phyloP scores from a whole-genome alignment of 1,139 yeast genomes.

The Pichia sp. region DNA sequence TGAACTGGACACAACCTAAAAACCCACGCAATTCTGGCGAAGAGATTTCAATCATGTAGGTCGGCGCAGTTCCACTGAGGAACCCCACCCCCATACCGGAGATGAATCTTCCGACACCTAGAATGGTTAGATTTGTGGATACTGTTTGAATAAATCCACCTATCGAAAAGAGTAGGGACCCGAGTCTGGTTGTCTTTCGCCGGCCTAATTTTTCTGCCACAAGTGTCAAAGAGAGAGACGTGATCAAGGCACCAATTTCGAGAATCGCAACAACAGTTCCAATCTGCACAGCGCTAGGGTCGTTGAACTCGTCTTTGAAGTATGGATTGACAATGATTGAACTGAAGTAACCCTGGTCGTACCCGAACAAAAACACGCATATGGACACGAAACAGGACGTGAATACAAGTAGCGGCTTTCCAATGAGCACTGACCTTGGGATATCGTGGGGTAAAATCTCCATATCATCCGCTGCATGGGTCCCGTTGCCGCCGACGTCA shows the following conservation, averaged over 20 bases:
- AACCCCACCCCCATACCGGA: slow-evolving; percentile 89
- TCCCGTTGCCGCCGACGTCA: neutral
- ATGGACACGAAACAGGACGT: slow-evolving; percentile 57
- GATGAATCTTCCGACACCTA: slow-evolving; percentile 72
- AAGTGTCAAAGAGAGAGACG: slow-evolving; percentile 72
- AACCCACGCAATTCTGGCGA: slow-evolving; percentile 88
- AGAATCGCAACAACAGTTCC: slow-evolving; percentile 83
- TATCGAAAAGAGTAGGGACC: slow-evolving; percentile 71
- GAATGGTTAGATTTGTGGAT: slow-evolving; percentile 43
- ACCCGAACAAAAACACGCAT: slow-evolving; percentile 59
- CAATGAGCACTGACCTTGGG: slow-evolving; percentile 42
- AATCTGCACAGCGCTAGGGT: slow-evolving; percentile 65
- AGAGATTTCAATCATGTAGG: slow-evolving; percentile 86
- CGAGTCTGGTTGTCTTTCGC: slow-evolving; percentile 73
- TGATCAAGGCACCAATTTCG: slow-evolving; percentile 79
- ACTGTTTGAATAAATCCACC: slow-evolving; percentile 78
- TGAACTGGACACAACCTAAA: slow-evolving; percentile 86
- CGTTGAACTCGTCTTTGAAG: slow-evolving; percentile 67
- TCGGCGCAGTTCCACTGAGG: slow-evolving; percentile 91
- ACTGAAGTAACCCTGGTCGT: slow-evolving; percentile 61
- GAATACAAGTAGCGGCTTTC: slow-evolving; percentile 49
- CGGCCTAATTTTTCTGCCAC: slow-evolving; percentile 77
- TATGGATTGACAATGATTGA: slow-evolving; percentile 62
- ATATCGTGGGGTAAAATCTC: slow-evolving; percentile 23
- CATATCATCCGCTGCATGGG: slow-evolving; percentile 6